Conservation (phyloP, 2,329 filamentous ascomycete species). For the Xylariomycetidae sp. region DNA sequence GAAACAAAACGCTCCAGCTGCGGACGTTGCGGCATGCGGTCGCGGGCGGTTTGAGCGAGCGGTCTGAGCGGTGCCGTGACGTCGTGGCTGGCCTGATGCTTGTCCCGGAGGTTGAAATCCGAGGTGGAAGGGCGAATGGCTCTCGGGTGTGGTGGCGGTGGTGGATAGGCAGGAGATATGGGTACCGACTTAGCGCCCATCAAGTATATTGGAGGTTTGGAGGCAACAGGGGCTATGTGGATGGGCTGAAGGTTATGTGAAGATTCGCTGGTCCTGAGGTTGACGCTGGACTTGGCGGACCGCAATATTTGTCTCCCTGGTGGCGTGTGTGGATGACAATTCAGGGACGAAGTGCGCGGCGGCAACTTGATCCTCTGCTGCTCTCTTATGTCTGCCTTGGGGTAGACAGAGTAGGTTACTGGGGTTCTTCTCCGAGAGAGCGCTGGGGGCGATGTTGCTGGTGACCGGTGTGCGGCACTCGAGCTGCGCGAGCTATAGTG, state of each 20-base stretch:
- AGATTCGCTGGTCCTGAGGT: conserved; percentile 13
- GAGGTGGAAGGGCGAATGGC: conserved; percentile 19
- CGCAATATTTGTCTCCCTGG: conserved; percentile 18
- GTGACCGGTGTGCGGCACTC: neutral
- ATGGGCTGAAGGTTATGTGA: conserved; percentile 9
- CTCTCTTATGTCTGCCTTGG: conserved; percentile 24
- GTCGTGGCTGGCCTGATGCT: conserved; percentile 9
- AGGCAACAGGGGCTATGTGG: conserved; percentile 11
- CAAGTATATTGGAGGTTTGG: conserved; percentile 2
- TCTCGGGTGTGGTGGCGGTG: conserved; percentile 13
- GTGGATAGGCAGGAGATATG: conserved; percentile 20
- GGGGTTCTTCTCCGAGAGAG: conserved; percentile 11
- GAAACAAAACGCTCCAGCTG: conserved; percentile 29
- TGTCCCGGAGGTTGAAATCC: conserved; percentile 21
- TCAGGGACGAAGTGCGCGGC: conserved; percentile 27
- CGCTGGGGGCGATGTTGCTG: conserved; percentile 8
- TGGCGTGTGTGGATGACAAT: conserved; percentile 18
- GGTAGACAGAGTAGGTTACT: conserved; percentile 37
- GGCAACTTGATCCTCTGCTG: conserved; percentile 23
- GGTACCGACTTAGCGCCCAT: conserved; percentile 14
- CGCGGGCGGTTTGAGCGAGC: conserved; percentile 1
- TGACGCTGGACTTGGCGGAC: conserved; percentile 19
- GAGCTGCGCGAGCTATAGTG: conserved; percentile 2
- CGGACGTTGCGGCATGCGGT: conserved; percentile 16
- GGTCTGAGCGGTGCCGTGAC: conserved; percentile 13